Evolutionary conservation across 208 protist genomes (phyloP).

Genomic region (Leishmania turanica): DNA sequence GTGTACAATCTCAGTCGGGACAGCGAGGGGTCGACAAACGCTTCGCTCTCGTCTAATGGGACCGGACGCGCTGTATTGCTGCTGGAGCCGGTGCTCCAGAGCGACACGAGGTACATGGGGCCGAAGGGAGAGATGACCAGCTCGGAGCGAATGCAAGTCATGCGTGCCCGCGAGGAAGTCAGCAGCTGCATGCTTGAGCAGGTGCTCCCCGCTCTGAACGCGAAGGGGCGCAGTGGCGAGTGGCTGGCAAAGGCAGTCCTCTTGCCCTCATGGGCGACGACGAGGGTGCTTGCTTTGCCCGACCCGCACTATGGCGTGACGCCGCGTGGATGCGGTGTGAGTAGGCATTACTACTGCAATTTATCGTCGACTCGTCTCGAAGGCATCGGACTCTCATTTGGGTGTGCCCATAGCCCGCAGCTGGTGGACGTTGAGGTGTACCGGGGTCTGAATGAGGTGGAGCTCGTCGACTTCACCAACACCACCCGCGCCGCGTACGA

Average conservation of each 20-base stretch:
- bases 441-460: constrained; percentile 24
- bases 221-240: background rate
- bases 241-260: background rate
- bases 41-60: background rate
- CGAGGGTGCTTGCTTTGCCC: constrained; percentile 14
- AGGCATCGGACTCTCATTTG: constrained; percentile 26
- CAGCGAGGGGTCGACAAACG: background rate
- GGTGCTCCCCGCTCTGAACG: background rate
- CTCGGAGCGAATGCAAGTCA: background rate
- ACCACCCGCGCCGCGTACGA: constrained; percentile 28
- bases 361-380: constrained; percentile 23
- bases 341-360: constrained; percentile 23
- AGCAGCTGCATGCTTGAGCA: constrained; percentile 15
- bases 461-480: constrained; percentile 27
- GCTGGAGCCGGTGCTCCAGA: constrained; percentile 35
- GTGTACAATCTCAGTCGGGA: background rate
- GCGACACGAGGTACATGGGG: constrained; percentile 4
- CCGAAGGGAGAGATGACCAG: background rate
- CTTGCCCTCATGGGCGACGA: constrained; percentile 15
- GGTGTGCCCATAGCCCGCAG: constrained; percentile 32
- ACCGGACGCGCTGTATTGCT: constrained; percentile 7
- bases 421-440: constrained; percentile 29
- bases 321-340: constrained; percentile 16
- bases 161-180: constrained; percentile 5
- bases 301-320: constrained; percentile 7